A percentile compares a stretch with the other conserved stretches of the same genome.
Evolutionary conservation across 2,329 filamentous ascomycete species (phyloP).

Genomic region (Diplodia mutila): DNA sequence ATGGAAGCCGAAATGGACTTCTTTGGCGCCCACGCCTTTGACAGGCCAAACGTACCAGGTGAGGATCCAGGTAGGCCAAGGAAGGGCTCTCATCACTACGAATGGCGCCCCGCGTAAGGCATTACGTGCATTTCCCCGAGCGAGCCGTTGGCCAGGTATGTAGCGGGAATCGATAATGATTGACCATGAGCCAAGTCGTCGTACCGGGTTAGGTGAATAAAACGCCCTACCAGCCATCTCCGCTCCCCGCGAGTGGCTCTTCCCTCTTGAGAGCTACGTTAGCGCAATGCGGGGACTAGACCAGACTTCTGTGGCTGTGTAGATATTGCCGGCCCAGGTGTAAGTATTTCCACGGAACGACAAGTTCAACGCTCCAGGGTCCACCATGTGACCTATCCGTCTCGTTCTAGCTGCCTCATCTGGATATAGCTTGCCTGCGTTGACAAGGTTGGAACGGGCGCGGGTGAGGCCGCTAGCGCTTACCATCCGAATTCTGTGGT

Average conservation of each 20-base stretch:
- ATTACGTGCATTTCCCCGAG: background rate
- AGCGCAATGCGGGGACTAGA: background rate
- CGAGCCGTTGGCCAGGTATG: background rate
- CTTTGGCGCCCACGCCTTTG: slow-evolving; percentile 63
- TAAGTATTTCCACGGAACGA: background rate
- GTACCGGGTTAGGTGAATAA: background rate
- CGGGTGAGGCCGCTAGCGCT: background rate
- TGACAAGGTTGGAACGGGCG: background rate
- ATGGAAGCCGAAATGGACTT: slow-evolving; percentile 65
- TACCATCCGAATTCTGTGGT: background rate
- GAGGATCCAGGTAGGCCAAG: slow-evolving; percentile 50
- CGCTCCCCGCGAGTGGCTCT: no score
- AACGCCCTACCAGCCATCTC: background rate
- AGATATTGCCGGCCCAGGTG: background rate
- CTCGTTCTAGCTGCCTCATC: background rate
- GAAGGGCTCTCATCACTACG: slow-evolving; percentile 58
- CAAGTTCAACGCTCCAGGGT: background rate
- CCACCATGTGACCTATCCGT: background rate
- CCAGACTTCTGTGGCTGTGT: background rate
- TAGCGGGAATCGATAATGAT: background rate
- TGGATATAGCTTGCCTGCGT: background rate
- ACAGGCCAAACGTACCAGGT: slow-evolving; percentile 43
- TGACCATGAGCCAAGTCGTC: background rate
- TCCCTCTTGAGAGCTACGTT: no score
- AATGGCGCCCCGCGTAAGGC: slow-evolving; percentile 45